A percentile compares a stretch with the other conserved stretches of the same genome.
Evolutionary conservation across 2,329 filamentous ascomycete genomes (phyloP).

Genomic region (Chrysoporthe puriensis): DNA sequence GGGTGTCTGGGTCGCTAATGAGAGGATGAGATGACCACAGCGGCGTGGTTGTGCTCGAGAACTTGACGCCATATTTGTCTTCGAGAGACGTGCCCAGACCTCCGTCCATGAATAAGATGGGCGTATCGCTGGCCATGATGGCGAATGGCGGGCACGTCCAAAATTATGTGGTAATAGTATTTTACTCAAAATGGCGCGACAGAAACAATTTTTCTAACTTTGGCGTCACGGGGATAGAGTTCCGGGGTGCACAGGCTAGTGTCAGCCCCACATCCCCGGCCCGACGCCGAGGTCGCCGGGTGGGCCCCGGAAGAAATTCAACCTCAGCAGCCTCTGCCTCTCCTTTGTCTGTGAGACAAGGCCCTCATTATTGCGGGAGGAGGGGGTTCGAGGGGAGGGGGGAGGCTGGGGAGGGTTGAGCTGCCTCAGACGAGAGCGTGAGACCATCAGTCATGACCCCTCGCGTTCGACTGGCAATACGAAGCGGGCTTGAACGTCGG

Average conservation of each 20-base stretch:
- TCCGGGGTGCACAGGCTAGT: background rate
- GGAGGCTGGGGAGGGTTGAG: too few relatives aligned
- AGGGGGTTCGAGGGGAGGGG: too few relatives aligned
- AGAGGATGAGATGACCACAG: slow-evolving; percentile 72
- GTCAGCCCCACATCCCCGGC: background rate
- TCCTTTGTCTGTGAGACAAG: too few relatives aligned
- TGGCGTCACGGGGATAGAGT: background rate
- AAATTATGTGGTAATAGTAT: background rate
- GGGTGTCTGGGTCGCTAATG: slow-evolving; percentile 53
- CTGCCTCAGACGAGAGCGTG: too few relatives aligned
- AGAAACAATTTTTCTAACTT: background rate
- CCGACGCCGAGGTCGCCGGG: background rate
- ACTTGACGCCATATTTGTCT: slow-evolving; percentile 57
- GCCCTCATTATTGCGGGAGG: too few relatives aligned
- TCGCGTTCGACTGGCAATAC: too few relatives aligned
- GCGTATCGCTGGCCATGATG: slow-evolving; percentile 24
- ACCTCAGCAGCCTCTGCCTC: background rate
- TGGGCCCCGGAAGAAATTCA: background rate
- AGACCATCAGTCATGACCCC: too few relatives aligned
- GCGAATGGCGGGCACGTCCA: background rate
- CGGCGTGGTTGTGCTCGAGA: slow-evolving; percentile 55
- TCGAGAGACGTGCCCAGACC: slow-evolving; percentile 70
- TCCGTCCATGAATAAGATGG: slow-evolving; percentile 63
- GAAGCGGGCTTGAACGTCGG: too few relatives aligned
- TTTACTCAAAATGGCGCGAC: background rate